Conservation (phyloP, 345 rosid genomes). For the Stellera chamaejasme region DNA sequence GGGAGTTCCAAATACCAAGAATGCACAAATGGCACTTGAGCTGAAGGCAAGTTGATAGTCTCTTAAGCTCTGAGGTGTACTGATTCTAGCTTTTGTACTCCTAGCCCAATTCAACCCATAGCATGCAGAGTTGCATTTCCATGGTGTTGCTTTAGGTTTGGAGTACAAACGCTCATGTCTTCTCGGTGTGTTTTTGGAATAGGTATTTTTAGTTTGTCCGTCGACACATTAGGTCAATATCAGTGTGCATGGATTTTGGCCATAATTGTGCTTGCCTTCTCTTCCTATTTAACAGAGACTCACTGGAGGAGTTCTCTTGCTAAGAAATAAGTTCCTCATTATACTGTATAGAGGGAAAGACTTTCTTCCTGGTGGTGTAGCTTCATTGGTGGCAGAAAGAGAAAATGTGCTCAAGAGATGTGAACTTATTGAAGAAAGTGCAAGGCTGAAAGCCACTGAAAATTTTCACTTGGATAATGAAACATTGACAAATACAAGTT, state of each 20-base stretch:
- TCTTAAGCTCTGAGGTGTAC: background rate
- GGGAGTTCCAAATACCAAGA: slow-evolving; percentile 67
- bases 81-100: background rate
- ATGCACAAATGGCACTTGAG: slow-evolving; percentile 76
- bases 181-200: background rate
- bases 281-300: slow-evolving; percentile 37
- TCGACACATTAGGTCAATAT: background rate
- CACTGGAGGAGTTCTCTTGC: slow-evolving; percentile 72
- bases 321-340: slow-evolving; percentile 63
- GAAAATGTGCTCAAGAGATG: slow-evolving; percentile 48
- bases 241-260: background rate
- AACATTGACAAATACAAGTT: slow-evolving; percentile 28
- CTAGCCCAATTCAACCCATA: no score
- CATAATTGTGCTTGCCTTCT: background rate
- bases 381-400: slow-evolving; percentile 46
- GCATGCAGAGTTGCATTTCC: background rate
- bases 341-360: slow-evolving; percentile 83
- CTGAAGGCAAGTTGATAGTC: slow-evolving; percentile 43
- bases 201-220: background rate
- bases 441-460: slow-evolving; percentile 41
- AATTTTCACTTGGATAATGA: slow-evolving; percentile 26
- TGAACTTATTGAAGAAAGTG: slow-evolving; percentile 57
- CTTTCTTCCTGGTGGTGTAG: slow-evolving; percentile 52
- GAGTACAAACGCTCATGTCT: background rate
- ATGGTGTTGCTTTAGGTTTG: background rate